These are phyloP conservation scores for Fusarium mundagurra DNA, from an alignment of 2,329 filamentous ascomycete genomes.

Conservation along the genomic window DNA sequence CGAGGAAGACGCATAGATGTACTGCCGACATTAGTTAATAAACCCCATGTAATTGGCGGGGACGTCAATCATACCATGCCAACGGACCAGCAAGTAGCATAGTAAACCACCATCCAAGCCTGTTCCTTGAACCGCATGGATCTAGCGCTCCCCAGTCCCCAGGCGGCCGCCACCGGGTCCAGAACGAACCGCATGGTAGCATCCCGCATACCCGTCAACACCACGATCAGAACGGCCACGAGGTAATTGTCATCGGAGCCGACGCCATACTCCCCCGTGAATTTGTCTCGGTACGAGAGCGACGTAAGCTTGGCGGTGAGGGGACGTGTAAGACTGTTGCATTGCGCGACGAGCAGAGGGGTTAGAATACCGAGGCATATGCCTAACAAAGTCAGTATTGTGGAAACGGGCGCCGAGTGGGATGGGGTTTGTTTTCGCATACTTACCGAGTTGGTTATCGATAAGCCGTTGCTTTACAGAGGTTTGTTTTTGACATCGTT, in stretches of 20 bases:
- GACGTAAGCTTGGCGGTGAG: conserved; percentile 87
- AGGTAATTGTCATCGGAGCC: conserved; percentile 84
- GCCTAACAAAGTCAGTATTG: conserved; percentile 55
- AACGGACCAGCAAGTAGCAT: conserved; percentile 79
- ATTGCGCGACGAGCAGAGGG: conserved; percentile 82
- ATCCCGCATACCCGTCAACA: conserved; percentile 87
- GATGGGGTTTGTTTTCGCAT: not conserved
- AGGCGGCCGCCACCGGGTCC: conserved; percentile 75
- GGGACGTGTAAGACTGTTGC: conserved; percentile 79
- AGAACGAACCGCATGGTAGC: conserved; percentile 88
- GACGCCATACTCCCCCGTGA: conserved; percentile 73
- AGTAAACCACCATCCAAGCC: conserved; percentile 89
- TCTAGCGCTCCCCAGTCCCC: conserved; percentile 80
- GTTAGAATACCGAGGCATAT: conserved; percentile 88
- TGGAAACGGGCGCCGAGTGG: not conserved
- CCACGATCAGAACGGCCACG: conserved; percentile 81
- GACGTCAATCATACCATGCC: conserved; percentile 75
- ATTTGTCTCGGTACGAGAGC: conserved; percentile 76
- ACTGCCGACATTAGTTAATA: conserved; percentile 59
- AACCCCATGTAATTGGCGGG: rapidly evolving
- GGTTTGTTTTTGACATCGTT: not conserved
- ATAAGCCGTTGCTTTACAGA: conserved; percentile 20
- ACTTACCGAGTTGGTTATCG: conserved; percentile 20
- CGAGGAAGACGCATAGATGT: conserved; percentile 78
- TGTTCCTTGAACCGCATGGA: conserved; percentile 90